A percentile compares a stretch with the other conserved stretches of the same genome.
These are phyloP conservation scores for Euphrasia arctica DNA, from an alignment of 305 asterid species.

Conservation along the genomic window DNA sequence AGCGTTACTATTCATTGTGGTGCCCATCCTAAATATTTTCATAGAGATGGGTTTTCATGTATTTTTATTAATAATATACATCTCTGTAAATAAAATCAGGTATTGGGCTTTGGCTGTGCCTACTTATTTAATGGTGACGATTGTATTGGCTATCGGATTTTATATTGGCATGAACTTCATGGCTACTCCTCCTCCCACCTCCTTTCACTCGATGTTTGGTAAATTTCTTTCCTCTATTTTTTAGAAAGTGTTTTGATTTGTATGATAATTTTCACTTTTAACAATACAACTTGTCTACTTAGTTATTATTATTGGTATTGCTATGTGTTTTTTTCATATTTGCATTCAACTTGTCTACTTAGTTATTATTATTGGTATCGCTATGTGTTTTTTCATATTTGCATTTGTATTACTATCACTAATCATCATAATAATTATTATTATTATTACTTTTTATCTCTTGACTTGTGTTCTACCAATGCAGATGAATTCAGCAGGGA, in stretches of 20 bases:
- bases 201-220: slow-evolving; percentile 75
- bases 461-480: slow-evolving; percentile 20
- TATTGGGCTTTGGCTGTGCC: slow-evolving; percentile 93
- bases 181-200: slow-evolving; percentile 89
- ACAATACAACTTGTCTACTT: too few relatives aligned
- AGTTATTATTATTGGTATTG: too few relatives aligned
- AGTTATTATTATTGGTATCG: too few relatives aligned
- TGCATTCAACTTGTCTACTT: not conserved
- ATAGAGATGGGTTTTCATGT: not conserved
- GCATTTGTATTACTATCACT: not conserved
- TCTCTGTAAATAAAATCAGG: slow-evolving; percentile 41
- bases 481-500: slow-evolving; percentile 88
- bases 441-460: not conserved
- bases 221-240: not conserved
- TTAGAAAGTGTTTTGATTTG: not conserved
- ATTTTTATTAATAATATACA: not conserved
- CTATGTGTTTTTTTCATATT: too few relatives aligned
- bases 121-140: slow-evolving; percentile 59
- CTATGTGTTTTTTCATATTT: too few relatives aligned
- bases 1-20: not conserved
- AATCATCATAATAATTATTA: not conserved
- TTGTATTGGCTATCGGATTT: slow-evolving; percentile 50
- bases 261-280: not conserved
- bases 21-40: not conserved
- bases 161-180: slow-evolving; percentile 83